Evolutionary conservation across 169 alveolate genomes (phyloP).

Genomic region (Miamiensis avidus): DNA sequence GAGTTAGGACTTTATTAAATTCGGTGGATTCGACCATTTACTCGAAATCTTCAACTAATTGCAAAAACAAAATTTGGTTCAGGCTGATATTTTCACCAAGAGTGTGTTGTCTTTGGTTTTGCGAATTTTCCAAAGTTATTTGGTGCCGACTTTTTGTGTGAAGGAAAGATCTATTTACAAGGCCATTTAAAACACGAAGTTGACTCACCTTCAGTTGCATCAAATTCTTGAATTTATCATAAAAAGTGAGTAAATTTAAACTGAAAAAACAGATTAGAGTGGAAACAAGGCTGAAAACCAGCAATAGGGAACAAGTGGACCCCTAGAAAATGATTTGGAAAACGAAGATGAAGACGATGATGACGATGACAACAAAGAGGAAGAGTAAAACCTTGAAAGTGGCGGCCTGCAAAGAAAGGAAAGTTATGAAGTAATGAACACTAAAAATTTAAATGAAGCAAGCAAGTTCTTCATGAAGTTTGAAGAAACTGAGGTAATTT

Average conservation of each 20-base stretch:
- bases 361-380: background rate
- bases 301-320: constrained; percentile 8
- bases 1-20: constrained; percentile 55
- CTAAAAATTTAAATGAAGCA: background rate
- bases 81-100: constrained; percentile 48
- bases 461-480: background rate
- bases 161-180: constrained; percentile 44
- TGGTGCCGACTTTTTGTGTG: constrained; percentile 68
- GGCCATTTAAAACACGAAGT: constrained; percentile 16
- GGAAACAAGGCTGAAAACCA: constrained; percentile 22
- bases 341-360: background rate
- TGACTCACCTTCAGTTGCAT: constrained; percentile 10
- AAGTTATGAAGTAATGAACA: background rate
- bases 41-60: constrained; percentile 42
- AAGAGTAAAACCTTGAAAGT: background rate
- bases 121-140: constrained; percentile 54
- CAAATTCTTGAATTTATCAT: too few species aligned
- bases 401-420: background rate
- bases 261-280: constrained; percentile 28
- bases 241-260: background rate
- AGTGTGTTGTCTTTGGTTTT: constrained; percentile 59
- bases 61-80: constrained; percentile 5
- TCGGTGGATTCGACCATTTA: constrained; percentile 69
- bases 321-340: background rate
- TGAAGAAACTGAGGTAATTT: constrained; percentile 7